phyloP scores from a whole-genome alignment of 768 basidiomycete species.

The Suillus decipiens region DNA sequence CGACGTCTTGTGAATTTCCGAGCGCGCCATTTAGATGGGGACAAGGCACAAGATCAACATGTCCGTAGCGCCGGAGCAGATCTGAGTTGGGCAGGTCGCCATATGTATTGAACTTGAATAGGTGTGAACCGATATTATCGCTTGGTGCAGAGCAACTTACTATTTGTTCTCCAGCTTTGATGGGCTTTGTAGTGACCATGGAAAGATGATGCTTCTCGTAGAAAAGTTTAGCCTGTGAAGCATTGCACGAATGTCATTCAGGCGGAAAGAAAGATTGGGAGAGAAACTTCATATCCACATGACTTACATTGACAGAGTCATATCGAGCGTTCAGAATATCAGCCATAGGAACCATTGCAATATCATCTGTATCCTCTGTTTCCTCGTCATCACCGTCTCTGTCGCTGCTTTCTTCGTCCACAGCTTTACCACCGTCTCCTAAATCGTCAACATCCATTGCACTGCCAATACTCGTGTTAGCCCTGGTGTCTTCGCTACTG shows the following conservation, averaged over 20 bases:
- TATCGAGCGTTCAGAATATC: slow-evolving; percentile 94
- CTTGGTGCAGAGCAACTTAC: slow-evolving; percentile 45
- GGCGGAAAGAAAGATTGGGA: background rate
- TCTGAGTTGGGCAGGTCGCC: slow-evolving; percentile 92
- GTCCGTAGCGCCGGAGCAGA: slow-evolving; percentile 91
- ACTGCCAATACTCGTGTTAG: slow-evolving; percentile 17
- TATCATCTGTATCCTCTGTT: slow-evolving; percentile 57
- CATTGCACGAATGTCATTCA: slow-evolving; percentile 9
- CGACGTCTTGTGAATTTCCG: slow-evolving; percentile 82
- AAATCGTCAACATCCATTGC: slow-evolving; percentile 35
- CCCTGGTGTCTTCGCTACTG: slow-evolving; percentile 40
- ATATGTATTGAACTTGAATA: slow-evolving; percentile 88
- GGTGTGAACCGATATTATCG: background rate
- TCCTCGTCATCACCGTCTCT: slow-evolving; percentile 48
- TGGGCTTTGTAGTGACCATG: slow-evolving; percentile 80
- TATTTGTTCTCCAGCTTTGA: slow-evolving; percentile 83
- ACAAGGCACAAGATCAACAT: slow-evolving; percentile 76
- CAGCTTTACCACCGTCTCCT: slow-evolving; percentile 16
- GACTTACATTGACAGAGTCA: slow-evolving; percentile 78
- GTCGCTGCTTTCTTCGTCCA: slow-evolving; percentile 42
- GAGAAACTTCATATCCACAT: background rate
- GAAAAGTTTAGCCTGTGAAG: slow-evolving; percentile 75
- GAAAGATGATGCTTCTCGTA: slow-evolving; percentile 69
- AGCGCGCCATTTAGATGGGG: slow-evolving; percentile 33
- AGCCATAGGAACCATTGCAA: slow-evolving; percentile 94